Evolutionary conservation across 208 protist species (phyloP), one percentile per base, ranked within the genome.

Genomic region (Acanthamoeba polyphaga): DNA sequence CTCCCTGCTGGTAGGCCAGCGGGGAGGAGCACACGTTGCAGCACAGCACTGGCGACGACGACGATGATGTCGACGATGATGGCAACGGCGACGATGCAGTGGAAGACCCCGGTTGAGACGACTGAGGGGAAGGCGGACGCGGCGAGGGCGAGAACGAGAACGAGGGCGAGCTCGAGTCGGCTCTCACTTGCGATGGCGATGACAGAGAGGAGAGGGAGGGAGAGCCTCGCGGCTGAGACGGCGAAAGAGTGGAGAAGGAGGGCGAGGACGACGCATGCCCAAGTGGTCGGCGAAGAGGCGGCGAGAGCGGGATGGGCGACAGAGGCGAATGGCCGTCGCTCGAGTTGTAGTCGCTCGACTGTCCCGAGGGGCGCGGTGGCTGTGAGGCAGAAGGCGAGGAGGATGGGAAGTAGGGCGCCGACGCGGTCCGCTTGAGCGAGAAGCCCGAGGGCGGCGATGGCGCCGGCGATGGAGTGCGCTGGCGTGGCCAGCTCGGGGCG

Each of bases 21-120:
- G 80, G 80, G 15, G 80, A 58, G 19, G 80, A 60, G 32, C 80
- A 88, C 13, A 10, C 51, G n/a, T 88, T 88, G 80, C 80, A 88
- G 51, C 80, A 88, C 4, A 88, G 80, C 27, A 88, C 53, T 9
- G 51, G 34, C 64, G 29, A 1, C 7, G 70, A 46, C 29, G 72
- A 7, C 17, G 72, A 29, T 55, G 72, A 12, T 88, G 29, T 2
- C 17, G 68, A 43, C 46, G 70, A 2, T 7, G 70, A 80, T 80
- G 70, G 70, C 34, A 15, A 9, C 34, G 29, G 70, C 15, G 51
- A 38, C 13, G 64, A 72, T 0, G 64, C 3, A 29, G 27, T 17
- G 32, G 17, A 51, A 64, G 51, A 34, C 12, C 4, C 53, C 55
- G 80, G n/a, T 88, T 53, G 49, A 55, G 80, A 88, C 32, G 80